phyloP scores from a whole-genome alignment of 495 filamentous ascomycete species.

The Penicillium waksmanii region DNA sequence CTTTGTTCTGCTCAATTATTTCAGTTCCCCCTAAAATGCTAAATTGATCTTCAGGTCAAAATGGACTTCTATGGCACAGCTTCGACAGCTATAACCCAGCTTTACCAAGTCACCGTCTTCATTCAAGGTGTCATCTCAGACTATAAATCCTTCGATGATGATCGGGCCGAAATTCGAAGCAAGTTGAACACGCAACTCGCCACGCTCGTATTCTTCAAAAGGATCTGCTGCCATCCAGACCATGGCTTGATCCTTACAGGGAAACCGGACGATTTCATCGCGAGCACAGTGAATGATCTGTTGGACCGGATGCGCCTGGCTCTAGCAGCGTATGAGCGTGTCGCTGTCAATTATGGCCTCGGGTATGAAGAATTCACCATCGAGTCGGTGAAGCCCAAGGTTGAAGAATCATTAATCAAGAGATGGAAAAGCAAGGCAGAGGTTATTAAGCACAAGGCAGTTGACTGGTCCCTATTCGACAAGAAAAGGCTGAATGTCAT shows the following conservation, averaged over 20 bases:
- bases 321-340: slow-evolving; percentile 21
- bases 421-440: slow-evolving; percentile 23
- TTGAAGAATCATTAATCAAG: slow-evolving; percentile 19
- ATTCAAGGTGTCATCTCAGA: slow-evolving; percentile 29
- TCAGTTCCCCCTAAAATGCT: too few species aligned
- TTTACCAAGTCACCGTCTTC: slow-evolving; percentile 29
- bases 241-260: slow-evolving; percentile 23
- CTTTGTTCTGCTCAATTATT: neutral
- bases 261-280: slow-evolving; percentile 19
- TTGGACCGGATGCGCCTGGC: slow-evolving; percentile 20
- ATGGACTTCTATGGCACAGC: slow-evolving; percentile 32
- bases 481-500: slow-evolving; percentile 26
- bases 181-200: slow-evolving; percentile 22
- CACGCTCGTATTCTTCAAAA: slow-evolving; percentile 23
- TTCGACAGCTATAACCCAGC: slow-evolving; percentile 22
- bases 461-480: slow-evolving; percentile 32
- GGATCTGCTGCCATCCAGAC: slow-evolving; percentile 16
- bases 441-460: slow-evolving; percentile 23
- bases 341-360: slow-evolving; percentile 19
- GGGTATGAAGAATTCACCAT: slow-evolving; percentile 16
- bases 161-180: slow-evolving; percentile 23
- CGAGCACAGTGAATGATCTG: slow-evolving; percentile 20
- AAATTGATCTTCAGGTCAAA: neutral
- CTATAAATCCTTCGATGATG: slow-evolving; percentile 27
- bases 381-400: slow-evolving; percentile 12